phyloP scores from a whole-genome alignment of 257 asterid genomes.

The Lavandula angustifolia region DNA sequence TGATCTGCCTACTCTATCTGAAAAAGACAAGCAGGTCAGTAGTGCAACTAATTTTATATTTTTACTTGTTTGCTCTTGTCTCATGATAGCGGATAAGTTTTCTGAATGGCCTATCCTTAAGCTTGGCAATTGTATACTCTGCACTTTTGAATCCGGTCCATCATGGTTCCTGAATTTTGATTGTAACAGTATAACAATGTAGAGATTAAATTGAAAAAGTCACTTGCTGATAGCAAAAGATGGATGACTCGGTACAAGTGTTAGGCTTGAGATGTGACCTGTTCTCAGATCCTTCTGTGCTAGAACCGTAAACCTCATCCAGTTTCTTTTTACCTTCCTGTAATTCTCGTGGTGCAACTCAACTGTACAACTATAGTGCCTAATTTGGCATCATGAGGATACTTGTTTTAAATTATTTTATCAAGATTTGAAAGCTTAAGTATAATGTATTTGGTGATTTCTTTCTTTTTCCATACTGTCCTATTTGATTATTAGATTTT shows the following conservation, averaged over 20 bases:
- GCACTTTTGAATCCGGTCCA: background rate
- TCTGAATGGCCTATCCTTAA: background rate
- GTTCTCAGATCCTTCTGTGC: background rate
- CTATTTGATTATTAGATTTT: conserved; percentile 3
- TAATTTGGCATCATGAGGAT: conserved; percentile 2
- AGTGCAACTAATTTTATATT: conserved; percentile 15
- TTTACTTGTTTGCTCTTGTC: conserved; percentile 4
- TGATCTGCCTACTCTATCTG: conserved; percentile 87
- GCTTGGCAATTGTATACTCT: background rate
- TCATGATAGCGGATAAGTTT: background rate
- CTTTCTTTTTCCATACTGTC: background rate
- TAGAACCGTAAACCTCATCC: background rate
- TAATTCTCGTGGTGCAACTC: too few relatives aligned
- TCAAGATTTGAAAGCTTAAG: background rate
- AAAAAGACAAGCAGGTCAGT: conserved; percentile 82
- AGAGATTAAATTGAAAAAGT: background rate
- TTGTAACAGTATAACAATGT: background rate
- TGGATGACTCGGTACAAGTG: background rate
- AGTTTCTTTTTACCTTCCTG: background rate
- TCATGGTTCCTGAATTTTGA: conserved; percentile 11
- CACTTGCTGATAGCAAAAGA: background rate
- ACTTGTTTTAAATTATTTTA: background rate
- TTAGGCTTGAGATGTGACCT: conserved; percentile 6
- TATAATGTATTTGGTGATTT: background rate
- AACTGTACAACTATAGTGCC: background rate